Conservation (phyloP, 345 rosid genomes). For the Rhizophora apiculata region DNA sequence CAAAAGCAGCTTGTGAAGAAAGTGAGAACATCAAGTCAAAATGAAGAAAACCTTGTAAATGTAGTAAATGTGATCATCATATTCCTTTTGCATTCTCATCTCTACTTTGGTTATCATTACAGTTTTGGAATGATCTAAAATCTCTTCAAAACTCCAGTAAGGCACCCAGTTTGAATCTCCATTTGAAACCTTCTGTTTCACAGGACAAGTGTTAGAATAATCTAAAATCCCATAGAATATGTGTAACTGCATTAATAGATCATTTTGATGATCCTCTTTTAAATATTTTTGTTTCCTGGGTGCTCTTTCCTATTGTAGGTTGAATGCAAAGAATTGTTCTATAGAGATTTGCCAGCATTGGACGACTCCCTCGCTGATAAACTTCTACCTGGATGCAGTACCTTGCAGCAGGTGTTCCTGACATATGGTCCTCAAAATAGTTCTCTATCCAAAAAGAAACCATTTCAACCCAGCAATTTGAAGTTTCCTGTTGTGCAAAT, state of each 20-base stretch:
- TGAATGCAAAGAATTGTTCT: constrained; percentile 78
- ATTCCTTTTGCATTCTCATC: too few relatives aligned
- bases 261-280: too few relatives aligned
- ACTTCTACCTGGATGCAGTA: constrained; percentile 77
- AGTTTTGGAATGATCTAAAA: too few relatives aligned
- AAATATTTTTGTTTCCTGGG: too few relatives aligned
- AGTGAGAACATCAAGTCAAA: background rate
- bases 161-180: background rate
- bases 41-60: constrained; percentile 1
- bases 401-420: constrained; percentile 59
- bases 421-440: constrained; percentile 5
- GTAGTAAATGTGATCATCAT: background rate
- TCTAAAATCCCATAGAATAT: background rate
- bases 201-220: background rate
- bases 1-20: background rate
- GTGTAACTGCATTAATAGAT: background rate
- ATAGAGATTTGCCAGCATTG: constrained; percentile 72
- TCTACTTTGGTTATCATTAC: too few relatives aligned
- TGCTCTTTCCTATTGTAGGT: constrained; percentile 41
- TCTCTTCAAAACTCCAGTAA: background rate
- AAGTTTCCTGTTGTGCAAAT: constrained; percentile 15
- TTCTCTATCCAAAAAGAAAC: background rate
- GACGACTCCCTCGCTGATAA: constrained; percentile 82
- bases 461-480: background rate
- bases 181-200: background rate